These are phyloP conservation scores for Thelephora aurantiotincta DNA, from an alignment of 768 basidiomycete species.

Conservation along the genomic window DNA sequence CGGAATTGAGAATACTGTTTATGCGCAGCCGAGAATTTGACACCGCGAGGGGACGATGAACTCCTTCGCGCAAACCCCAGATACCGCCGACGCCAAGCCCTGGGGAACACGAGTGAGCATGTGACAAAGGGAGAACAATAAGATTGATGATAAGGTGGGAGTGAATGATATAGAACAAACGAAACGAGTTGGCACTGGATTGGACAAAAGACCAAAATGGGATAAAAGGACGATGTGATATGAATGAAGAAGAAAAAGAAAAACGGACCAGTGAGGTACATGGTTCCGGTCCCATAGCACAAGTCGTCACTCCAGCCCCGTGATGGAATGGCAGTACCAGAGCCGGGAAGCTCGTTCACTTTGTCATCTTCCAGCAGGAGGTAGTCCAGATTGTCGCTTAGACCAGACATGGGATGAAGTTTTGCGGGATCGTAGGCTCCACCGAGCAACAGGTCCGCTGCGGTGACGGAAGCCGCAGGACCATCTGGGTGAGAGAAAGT, in stretches of 20 bases:
- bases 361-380: slow-evolving; percentile 94
- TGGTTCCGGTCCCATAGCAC: slow-evolving; percentile 98
- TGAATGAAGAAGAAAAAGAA: slow-evolving; percentile 48
- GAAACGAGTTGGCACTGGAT: slow-evolving; percentile 1
- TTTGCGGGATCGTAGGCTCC: slow-evolving; percentile 83
- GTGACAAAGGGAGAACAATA: slow-evolving; percentile 74
- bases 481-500: slow-evolving; percentile 10
- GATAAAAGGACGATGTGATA: slow-evolving; percentile 10
- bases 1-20: slow-evolving; percentile 93
- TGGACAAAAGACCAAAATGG: slow-evolving; percentile 7
- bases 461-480: slow-evolving; percentile 34
- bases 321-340: slow-evolving; percentile 81
- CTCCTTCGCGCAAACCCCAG: slow-evolving; percentile 95
- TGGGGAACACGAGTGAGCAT: slow-evolving; percentile 54
- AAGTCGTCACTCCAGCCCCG: slow-evolving; percentile 99
- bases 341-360: slow-evolving; percentile 78
- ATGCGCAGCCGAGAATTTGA: slow-evolving; percentile 81
- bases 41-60: slow-evolving; percentile 74
- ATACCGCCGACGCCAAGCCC: slow-evolving; percentile 89
- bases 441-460: slow-evolving; percentile 67
- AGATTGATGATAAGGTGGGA: slow-evolving; percentile 61
- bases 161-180: slow-evolving; percentile 15
- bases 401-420: slow-evolving; percentile 85
- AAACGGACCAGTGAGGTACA: slow-evolving; percentile 92
- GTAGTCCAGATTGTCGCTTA: slow-evolving; percentile 92